Conservation (phyloP, 208 protist species). For the Crithidia fasciculata region DNA sequence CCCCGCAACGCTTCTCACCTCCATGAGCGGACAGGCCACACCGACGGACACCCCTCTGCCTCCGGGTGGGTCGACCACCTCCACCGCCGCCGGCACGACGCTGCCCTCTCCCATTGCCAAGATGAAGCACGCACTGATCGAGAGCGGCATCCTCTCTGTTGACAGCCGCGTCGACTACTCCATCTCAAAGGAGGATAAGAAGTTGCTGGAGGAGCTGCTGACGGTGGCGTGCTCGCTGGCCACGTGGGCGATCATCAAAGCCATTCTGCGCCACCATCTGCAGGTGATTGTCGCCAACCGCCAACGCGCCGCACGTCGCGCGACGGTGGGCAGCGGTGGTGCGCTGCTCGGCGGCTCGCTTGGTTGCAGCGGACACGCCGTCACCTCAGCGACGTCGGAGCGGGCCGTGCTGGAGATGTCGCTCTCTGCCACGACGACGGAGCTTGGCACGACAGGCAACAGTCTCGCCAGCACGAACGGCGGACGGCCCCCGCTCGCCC, state of each 20-base stretch:
- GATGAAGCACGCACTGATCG: constrained; percentile 16
- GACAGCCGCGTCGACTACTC: constrained; percentile 16
- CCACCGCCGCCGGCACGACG: background rate
- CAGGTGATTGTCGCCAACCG: constrained; percentile 12
- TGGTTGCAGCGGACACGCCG: background rate
- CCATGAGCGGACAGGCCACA: constrained; percentile 8
- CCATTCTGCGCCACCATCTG: constrained; percentile 65
- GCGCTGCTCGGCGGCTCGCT: too few relatives aligned
- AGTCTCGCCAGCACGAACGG: constrained; percentile 2
- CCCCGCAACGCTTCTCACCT: background rate
- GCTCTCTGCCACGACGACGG: constrained; percentile 12
- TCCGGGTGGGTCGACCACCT: background rate
- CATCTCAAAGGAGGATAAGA: constrained; percentile 35
- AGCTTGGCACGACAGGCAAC: background rate
- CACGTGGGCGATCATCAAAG: constrained; percentile 70
- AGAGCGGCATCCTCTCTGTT: constrained; percentile 16
- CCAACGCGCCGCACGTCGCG: constrained; percentile 1
- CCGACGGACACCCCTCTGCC: constrained; percentile 3
- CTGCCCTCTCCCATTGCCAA: constrained; percentile 14
- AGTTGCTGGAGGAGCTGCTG: constrained; percentile 57
- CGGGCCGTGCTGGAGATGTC: background rate
- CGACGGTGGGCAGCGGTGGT: background rate
- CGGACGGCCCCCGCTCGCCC: constrained; percentile 20
- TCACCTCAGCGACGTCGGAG: background rate
- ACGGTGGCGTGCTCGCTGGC: constrained; percentile 53